Evolutionary conservation across 495 filamentous ascomycete species (phyloP), one percentile per base, ranked within the genome.

Genomic region (Penicillium salamii): DNA sequence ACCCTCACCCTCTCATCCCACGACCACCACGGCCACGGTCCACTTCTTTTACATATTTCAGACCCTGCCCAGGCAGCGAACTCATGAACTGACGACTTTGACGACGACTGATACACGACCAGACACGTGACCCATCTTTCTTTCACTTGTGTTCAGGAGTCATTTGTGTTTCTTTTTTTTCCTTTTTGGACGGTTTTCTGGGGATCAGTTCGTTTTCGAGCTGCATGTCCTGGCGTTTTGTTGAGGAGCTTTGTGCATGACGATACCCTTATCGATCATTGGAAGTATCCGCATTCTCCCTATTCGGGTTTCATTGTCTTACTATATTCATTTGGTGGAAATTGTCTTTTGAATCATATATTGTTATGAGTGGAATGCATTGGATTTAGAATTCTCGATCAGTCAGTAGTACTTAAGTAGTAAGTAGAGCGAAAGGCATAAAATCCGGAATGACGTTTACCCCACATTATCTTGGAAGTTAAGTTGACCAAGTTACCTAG

Each of bases 211-310:
- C 38, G 39, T 58, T 38, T 24, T 11, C 18, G 46, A 39, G 35
- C 46, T 40, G 36, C 36, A 48, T 48, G 8, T 40, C 61, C 56
- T 61, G 70, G 70, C 62, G 67, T 73, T 50, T 50, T 37, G 42
- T 52, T 48, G 43, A 54, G 59, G 59, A 43, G 40, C 18, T 40
- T 53, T 38, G 52, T 66, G 63, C 66, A 68, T 71, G 63, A 65
- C 63, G 60, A 71, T 70, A 69, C 65, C 69, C 70, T 43, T 68
- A 38, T 37, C 62, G 62, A 69, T 68, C 64, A 62, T 57, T 68
- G 59, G 59, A 53, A 20, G 14, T 14, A 18, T 41, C 12, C 18
- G 24, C 14, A 15, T 23, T 29, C 7, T n/a, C 35, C 26, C 5
- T 28, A 37, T 40, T 50, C 44, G 34, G 34, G 51, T 63, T 54